These are phyloP conservation scores for Triadica sebifera DNA, from an alignment of 345 rosid genomes.

Conservation along the genomic window DNA sequence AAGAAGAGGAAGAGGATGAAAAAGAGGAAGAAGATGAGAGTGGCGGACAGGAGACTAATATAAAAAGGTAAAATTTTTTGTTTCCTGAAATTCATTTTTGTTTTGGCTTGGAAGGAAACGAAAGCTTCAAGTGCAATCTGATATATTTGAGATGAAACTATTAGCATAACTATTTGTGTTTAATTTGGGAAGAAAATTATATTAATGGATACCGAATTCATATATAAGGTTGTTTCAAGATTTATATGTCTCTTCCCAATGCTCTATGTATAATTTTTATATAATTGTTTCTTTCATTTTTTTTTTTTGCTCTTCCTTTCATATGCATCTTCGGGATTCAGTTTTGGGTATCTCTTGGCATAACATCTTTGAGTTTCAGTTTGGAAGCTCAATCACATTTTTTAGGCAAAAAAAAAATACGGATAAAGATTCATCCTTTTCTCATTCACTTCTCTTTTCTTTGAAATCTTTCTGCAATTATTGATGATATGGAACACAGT, in stretches of 20 bases:
- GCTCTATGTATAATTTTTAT: no score
- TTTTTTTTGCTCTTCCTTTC: neutral
- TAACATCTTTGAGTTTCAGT: neutral
- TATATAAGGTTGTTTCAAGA: neutral
- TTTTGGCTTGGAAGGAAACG: neutral
- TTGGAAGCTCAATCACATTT: neutral
- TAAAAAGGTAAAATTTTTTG: neutral
- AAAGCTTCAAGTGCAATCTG: neutral
- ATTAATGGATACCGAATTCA: neutral
- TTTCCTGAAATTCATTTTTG: neutral
- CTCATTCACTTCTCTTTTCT: neutral
- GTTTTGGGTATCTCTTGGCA: neutral
- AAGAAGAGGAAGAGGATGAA: constrained; percentile 30
- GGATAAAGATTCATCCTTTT: neutral
- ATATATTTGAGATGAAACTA: neutral
- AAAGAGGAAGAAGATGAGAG: constrained; percentile 25
- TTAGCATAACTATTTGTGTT: neutral
- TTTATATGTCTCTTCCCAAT: neutral
- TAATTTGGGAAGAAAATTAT: neutral
- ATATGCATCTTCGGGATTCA: neutral
- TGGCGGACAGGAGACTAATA: neutral
- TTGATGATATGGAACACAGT: neutral
- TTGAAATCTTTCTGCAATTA: neutral
- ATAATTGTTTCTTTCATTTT: neutral
- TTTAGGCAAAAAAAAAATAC: neutral